These are phyloP conservation scores for Collariella sp. DNA, from an alignment of 495 filamentous ascomycete genomes.

Conservation along the genomic window DNA sequence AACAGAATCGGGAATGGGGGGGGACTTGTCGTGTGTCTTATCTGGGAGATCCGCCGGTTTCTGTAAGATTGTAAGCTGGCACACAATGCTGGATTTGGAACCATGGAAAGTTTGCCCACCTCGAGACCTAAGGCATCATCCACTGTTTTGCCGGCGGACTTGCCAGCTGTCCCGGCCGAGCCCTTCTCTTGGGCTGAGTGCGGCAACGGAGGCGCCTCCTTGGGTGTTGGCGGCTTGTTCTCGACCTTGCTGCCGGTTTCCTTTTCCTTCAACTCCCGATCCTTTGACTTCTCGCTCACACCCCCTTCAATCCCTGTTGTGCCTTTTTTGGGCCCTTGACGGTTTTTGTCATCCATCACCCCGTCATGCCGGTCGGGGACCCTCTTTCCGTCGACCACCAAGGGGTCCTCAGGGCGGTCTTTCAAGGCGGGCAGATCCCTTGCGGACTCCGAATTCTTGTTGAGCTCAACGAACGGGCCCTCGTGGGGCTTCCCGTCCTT, in stretches of 20 bases:
- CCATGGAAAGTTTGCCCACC: conserved; percentile 37
- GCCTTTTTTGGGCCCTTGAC: conserved; percentile 65
- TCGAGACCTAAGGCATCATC: conserved; percentile 54
- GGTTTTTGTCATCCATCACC: conserved; percentile 81
- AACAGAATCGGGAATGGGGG: conserved; percentile 57
- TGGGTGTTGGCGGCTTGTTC: conserved; percentile 72
- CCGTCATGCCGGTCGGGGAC: conserved; percentile 75
- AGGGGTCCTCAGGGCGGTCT: conserved; percentile 39
- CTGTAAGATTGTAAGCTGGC: conserved; percentile 35
- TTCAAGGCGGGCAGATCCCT: conserved; percentile 40
- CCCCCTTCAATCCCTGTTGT: conserved; percentile 83
- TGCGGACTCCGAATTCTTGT: conserved; percentile 27
- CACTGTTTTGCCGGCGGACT: conserved; percentile 24
- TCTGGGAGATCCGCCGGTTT: conserved; percentile 76
- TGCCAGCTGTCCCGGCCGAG: conserved; percentile 34
- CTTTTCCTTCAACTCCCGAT: conserved; percentile 50
- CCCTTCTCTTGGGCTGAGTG: conserved; percentile 63
- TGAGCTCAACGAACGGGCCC: conserved; percentile 76
- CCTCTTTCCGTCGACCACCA: conserved; percentile 51
- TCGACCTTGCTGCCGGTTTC: conserved; percentile 52
- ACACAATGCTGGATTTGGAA: background rate
- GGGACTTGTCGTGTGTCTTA: conserved; percentile 69
- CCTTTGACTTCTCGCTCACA: conserved; percentile 74
- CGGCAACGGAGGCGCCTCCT: conserved; percentile 74
- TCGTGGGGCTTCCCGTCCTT: conserved; percentile 92